Percentiles rank a stretch among this genome's conserved stretches.
Evolutionary conservation across 352 stramenopile species (phyloP).

Genomic region (Pythium pyrilobum): DNA sequence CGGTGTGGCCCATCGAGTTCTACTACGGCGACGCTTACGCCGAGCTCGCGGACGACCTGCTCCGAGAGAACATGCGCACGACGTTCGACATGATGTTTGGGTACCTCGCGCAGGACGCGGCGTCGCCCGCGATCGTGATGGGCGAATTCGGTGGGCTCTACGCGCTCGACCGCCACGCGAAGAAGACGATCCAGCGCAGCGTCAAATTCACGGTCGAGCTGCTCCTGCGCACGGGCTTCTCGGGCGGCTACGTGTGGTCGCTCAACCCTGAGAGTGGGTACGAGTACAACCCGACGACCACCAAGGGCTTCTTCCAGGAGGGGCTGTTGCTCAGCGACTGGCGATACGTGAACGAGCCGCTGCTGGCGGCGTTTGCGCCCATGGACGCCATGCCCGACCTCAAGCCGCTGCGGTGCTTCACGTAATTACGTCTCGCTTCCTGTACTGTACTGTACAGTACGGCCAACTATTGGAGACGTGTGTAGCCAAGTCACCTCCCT

Average conservation of each 20-base stretch:
- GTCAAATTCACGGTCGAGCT: constrained; percentile 47
- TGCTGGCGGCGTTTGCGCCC: constrained; percentile 29
- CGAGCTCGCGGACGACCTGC: constrained; percentile 29
- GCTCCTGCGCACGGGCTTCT: constrained; percentile 33
- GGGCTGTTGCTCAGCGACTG: constrained; percentile 45
- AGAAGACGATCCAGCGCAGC: constrained; percentile 48
- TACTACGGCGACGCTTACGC: constrained; percentile 44
- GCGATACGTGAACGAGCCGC: constrained; percentile 43
- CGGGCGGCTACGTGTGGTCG: constrained; percentile 62
- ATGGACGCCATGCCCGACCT: constrained; percentile 46
- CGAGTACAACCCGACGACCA: constrained; percentile 41
- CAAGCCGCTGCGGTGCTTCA: constrained; percentile 37
- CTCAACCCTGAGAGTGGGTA: constrained; percentile 66
- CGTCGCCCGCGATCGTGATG: constrained; percentile 40
- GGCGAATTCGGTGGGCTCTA: constrained; percentile 69
- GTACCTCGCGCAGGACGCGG: constrained; percentile 17
- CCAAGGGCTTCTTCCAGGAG: constrained; percentile 31
- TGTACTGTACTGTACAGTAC: too few species aligned
- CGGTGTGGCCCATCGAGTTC: constrained; percentile 48
- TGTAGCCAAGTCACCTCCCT: too few species aligned
- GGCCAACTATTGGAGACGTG: too few species aligned
- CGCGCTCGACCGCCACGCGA: constrained; percentile 33
- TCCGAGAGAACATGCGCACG: constrained; percentile 8
- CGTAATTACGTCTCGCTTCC: too few species aligned
- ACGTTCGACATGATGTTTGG: constrained; percentile 23